A percentile compares a stretch with the other conserved stretches of the same genome.
phyloP scores from a whole-genome alignment of 1,139 yeast species.

The Lodderomyces orthopsilosis region DNA sequence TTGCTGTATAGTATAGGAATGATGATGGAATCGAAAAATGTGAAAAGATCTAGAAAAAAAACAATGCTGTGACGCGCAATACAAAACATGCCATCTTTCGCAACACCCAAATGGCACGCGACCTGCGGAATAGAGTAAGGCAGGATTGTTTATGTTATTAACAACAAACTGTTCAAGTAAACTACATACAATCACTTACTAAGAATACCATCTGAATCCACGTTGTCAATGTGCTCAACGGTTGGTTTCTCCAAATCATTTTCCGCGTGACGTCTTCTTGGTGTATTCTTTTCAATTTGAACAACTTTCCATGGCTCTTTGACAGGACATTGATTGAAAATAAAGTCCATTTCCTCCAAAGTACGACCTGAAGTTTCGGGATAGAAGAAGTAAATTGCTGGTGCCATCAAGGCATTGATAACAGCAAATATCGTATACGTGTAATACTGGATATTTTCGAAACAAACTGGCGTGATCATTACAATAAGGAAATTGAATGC shows the following conservation, averaged over 20 bases:
- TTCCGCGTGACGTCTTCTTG: conserved; percentile 2
- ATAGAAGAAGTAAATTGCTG: conserved; percentile 50
- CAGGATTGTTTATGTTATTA: too few species aligned
- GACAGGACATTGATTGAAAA: conserved; percentile 44
- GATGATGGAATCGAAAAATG: background rate
- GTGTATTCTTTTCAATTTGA: conserved; percentile 26
- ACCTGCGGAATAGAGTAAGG: too few species aligned
- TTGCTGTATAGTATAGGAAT: background rate
- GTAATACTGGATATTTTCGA: conserved; percentile 29
- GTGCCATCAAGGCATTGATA: conserved; percentile 49
- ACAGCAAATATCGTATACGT: conserved; percentile 36
- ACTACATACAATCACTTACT: background rate
- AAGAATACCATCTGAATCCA: conserved; percentile 1
- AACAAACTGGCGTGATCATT: conserved; percentile 38
- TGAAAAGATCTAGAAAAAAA: background rate
- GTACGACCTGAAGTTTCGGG: conserved; percentile 63
- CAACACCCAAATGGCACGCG: too few species aligned
- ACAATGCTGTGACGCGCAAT: background rate
- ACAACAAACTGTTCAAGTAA: too few species aligned
- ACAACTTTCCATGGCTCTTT: conserved; percentile 39
- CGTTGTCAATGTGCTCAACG: conserved; percentile 10
- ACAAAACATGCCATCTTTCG: background rate
- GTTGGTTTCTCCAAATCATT: conserved; percentile 11
- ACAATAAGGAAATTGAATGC: conserved; percentile 28
- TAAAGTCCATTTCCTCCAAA: conserved; percentile 60